Evolutionary conservation across 2,329 filamentous ascomycete genomes (phyloP).

Genomic region (Biscogniauxia marginata): DNA sequence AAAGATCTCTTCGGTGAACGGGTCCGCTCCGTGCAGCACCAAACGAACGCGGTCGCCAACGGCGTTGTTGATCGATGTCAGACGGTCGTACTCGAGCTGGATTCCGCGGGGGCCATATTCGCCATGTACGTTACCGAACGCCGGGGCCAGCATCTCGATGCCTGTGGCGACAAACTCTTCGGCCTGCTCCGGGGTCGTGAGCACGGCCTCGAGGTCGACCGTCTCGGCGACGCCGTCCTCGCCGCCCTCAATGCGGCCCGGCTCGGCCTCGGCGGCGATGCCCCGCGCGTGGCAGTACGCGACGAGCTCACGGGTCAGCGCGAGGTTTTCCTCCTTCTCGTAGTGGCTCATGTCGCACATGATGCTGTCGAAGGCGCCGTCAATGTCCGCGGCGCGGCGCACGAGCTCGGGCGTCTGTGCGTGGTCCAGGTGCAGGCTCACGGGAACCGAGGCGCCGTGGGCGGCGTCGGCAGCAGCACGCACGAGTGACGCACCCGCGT

Average conservation of each 20-base stretch:
- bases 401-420: constrained; percentile 63
- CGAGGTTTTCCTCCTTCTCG: constrained; percentile 68
- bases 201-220: constrained; percentile 39
- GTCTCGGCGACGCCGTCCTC: constrained; percentile 67
- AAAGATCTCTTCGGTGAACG: constrained; percentile 47
- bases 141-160: constrained; percentile 66
- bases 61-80: constrained; percentile 37
- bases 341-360: constrained; percentile 78
- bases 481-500: constrained; percentile 57
- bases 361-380: constrained; percentile 64
- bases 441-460: constrained; percentile 55
- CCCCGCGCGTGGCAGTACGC: constrained; percentile 62
- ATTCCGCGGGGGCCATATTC: constrained; percentile 55
- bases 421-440: constrained; percentile 66
- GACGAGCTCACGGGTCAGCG: constrained; percentile 61
- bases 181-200: constrained; percentile 65
- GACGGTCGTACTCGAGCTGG: constrained; percentile 36
- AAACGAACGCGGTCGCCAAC: constrained; percentile 46
- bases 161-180: constrained; percentile 64
- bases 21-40: constrained; percentile 49
- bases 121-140: constrained; percentile 69
- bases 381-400: constrained; percentile 57
- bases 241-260: constrained; percentile 63
- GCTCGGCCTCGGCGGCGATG: constrained; percentile 70
- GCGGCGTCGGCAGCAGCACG: constrained; percentile 56